These are phyloP conservation scores for Emmonsiellopsis sp. DNA, from an alignment of 2,329 filamentous ascomycete species.

Conservation along the genomic window DNA sequence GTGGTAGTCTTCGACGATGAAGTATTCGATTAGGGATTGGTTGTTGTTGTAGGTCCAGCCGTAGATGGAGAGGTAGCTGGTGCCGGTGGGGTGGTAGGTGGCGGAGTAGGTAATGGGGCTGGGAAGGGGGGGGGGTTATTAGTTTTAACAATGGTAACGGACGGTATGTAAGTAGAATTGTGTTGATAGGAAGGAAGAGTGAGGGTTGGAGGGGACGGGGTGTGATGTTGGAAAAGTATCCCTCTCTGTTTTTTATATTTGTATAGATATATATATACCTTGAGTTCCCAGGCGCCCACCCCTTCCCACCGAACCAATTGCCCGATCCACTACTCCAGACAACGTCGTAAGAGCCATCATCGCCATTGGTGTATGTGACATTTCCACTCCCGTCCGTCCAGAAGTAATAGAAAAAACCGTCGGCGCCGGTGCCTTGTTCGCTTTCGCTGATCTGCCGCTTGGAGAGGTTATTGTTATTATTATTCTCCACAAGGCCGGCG, in stretches of 20 bases:
- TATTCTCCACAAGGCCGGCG: background rate
- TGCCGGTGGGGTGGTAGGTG: slow-evolving; percentile 6
- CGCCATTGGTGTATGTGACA: slow-evolving; percentile 39
- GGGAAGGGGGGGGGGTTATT: too few species aligned
- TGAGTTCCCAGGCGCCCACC: slow-evolving; percentile 45
- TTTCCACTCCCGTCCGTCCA: slow-evolving; percentile 39
- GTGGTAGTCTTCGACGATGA: background rate
- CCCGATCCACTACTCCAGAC: slow-evolving; percentile 35
- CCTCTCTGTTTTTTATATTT: too few species aligned
- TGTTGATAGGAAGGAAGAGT: too few species aligned
- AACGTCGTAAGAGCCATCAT: slow-evolving; percentile 36
- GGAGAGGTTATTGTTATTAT: too few species aligned
- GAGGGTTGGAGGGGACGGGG: too few species aligned
- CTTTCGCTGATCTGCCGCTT: background rate
- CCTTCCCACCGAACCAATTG: slow-evolving; percentile 50
- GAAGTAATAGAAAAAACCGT: slow-evolving; percentile 41
- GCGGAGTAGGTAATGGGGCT: slow-evolving; percentile 6
- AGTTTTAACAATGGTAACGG: too few species aligned
- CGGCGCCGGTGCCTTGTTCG: background rate
- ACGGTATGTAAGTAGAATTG: too few species aligned
- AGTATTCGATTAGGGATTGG: slow-evolving; percentile 2
- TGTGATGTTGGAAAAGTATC: too few species aligned
- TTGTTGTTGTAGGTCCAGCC: slow-evolving; percentile 20
- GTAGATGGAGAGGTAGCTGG: slow-evolving; percentile 21
- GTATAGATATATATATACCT: slow-evolving; percentile 26